phyloP scores from a whole-genome alignment of 176 grass and related monocot species.

The Eragrostis curvula region DNA sequence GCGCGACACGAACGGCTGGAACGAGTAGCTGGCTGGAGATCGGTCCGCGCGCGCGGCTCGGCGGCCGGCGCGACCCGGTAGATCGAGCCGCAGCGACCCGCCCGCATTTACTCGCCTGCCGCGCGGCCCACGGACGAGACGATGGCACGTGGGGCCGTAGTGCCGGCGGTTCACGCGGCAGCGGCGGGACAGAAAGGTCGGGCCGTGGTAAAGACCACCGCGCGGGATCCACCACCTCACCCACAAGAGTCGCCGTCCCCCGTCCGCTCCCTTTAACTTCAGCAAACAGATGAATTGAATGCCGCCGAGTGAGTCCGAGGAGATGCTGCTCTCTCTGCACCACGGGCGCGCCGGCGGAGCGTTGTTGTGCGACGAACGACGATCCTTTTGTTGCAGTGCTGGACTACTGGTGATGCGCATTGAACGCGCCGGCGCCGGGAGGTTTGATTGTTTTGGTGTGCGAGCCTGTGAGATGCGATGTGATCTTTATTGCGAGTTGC shows the following conservation, averaged over 20 bases:
- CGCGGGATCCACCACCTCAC: not conserved
- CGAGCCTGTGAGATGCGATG: not conserved
- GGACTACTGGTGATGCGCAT: not conserved
- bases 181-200: not conserved
- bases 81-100: not conserved
- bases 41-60: not conserved
- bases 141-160: not conserved
- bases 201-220: not conserved
- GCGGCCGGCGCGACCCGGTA: not conserved
- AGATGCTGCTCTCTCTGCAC: not conserved
- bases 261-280: slow-evolving; percentile 22
- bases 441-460: not conserved
- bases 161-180: slow-evolving; percentile 42
- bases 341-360: not conserved
- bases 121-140: not conserved
- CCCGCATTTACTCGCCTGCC: not conserved
- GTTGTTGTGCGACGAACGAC: not conserved
- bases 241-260: not conserved
- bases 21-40: not conserved
- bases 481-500: too few species aligned
- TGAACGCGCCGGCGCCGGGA: slow-evolving; percentile 11
- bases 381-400: not conserved
- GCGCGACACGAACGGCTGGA: not conserved
- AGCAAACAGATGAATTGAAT: not conserved
- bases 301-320: not conserved